Percentiles rank a stretch among this genome's conserved stretches.
These are phyloP conservation scores for Monosporozyma servazzii DNA, from an alignment of 805 yeast species.

Conservation along the genomic window DNA sequence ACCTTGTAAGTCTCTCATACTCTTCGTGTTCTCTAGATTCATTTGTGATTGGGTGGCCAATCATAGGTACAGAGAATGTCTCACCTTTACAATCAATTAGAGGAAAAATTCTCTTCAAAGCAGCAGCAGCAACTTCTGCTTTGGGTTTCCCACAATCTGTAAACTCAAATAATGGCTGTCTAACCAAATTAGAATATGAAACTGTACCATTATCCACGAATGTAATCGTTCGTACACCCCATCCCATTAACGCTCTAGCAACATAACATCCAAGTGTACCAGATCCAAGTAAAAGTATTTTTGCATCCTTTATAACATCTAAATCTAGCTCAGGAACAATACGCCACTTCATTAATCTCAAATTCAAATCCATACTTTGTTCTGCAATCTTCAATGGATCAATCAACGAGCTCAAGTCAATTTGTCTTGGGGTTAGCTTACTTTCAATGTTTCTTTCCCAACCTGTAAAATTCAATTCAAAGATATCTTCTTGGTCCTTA, in stretches of 20 bases:
- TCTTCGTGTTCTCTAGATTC: slow-evolving; percentile 42
- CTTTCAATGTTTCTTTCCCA: slow-evolving; percentile 83
- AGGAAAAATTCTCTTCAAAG: slow-evolving; percentile 70
- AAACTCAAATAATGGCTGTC: slow-evolving; percentile 81
- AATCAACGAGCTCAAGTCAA: slow-evolving; percentile 72
- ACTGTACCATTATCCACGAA: slow-evolving; percentile 86
- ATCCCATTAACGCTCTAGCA: slow-evolving; percentile 74
- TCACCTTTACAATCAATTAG: slow-evolving; percentile 57
- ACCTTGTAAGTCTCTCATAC: slow-evolving; percentile 41
- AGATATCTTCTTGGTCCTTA: background rate
- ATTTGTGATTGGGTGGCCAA: slow-evolving; percentile 74
- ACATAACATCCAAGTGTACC: slow-evolving; percentile 95
- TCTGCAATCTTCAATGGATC: slow-evolving; percentile 77
- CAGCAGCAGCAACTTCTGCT: slow-evolving; percentile 68
- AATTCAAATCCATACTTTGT: slow-evolving; percentile 85
- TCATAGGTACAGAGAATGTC: slow-evolving; percentile 82
- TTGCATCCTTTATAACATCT: slow-evolving; percentile 49
- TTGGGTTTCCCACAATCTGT: slow-evolving; percentile 80
- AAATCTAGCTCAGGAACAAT: slow-evolving; percentile 75
- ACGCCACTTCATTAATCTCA: slow-evolving; percentile 95
- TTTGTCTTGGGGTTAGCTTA: slow-evolving; percentile 69
- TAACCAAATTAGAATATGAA: slow-evolving; percentile 88
- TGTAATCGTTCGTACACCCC: slow-evolving; percentile 86
- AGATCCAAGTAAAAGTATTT: slow-evolving; percentile 78
- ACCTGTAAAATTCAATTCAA: slow-evolving; percentile 50